Base-by-base conservation (phyloP, 2,329 filamentous ascomycete species). In the Paramyrothecium roridum region DNA sequence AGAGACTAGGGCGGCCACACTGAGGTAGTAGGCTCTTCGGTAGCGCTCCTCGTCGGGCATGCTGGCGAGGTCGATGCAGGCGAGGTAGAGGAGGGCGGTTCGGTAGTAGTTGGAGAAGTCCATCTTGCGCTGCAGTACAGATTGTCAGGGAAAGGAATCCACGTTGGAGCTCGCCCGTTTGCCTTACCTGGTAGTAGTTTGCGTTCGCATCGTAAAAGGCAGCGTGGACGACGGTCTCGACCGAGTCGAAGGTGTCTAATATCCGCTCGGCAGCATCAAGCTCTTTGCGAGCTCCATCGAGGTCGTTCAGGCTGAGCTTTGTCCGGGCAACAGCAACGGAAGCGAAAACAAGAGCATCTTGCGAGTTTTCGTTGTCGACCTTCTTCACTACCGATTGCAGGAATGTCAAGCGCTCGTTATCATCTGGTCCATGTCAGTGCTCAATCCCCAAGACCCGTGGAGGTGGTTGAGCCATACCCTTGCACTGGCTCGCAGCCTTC, bases 71-170 rank as follows among this genome's bases (percentile, higher is more conserved):
- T 97, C 89, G 69, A 99, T 90, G 76, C 95, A 99, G 59, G 95
- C 95, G 55, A 99, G 90, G 79, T 97, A 99, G 64, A 98, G 88
- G 52, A 99, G 90, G 61, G 95, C 93, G 67, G 96, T 99, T 76
- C 91, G 91, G 82, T 99, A 99, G 81, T 96, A 99, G 59, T 90
- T 88, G 60, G 93, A 92, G 70, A 96, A 99, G 76, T 98, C 93
- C 74, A 88, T 83, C 78, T 96, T 93, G 64, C 87, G 72, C 75
- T 78, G 33, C 30, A 47, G 50, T 51, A 55, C 63, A 46, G 59
- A 58, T 78, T 78, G 87, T 59, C 53, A 50, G 54, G 33, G 13
- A 52, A 48, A 43, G 3, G 4, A 43, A 43, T 13, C 7, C 4
- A 43, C 3, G 13, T 13, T 26, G n/a, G 10, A 54, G 50, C 23